phyloP scores from a whole-genome alignment of 805 yeast species.

The Cyberlindnera suaveolens region DNA sequence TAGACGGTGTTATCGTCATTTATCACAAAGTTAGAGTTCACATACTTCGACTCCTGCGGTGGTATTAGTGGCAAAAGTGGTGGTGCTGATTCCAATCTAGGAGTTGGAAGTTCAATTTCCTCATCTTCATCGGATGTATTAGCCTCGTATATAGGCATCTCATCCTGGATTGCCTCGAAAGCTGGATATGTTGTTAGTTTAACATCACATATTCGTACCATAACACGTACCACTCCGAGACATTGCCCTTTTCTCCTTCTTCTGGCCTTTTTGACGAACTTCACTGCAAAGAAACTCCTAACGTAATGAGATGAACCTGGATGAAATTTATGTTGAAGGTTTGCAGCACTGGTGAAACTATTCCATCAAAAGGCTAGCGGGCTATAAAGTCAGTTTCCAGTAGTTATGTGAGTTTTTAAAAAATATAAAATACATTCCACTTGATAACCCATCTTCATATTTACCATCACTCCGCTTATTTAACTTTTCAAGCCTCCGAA shows the following conservation, averaged over 20 bases:
- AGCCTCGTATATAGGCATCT: conserved; percentile 15
- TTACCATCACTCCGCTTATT: neutral
- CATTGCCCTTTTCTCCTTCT: neutral
- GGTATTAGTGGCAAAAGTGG: neutral
- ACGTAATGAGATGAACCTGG: too few relatives aligned
- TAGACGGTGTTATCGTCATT: conserved; percentile 33
- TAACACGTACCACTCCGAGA: neutral
- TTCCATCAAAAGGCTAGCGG: too few relatives aligned
- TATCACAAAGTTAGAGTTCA: conserved; percentile 33
- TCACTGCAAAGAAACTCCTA: too few relatives aligned
- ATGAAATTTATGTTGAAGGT: too few relatives aligned
- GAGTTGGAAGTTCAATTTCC: neutral
- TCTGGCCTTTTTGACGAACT: neutral
- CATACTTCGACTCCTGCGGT: conserved; percentile 13
- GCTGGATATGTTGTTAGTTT: conserved; percentile 10
- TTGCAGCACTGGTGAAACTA: too few relatives aligned
- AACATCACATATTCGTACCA: neutral
- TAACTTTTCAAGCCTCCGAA: too few relatives aligned
- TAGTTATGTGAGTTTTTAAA: neutral
- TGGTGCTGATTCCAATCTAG: neutral
- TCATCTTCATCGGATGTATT: conserved; percentile 14
- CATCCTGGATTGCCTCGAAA: conserved; percentile 17
- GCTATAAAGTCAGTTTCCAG: too few relatives aligned
- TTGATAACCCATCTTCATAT: neutral
- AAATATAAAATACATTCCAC: too few relatives aligned